Evolutionary conservation across 257 asterid species (phyloP), one percentile per base, ranked within the genome.

Genomic region (Salvia splendens): DNA sequence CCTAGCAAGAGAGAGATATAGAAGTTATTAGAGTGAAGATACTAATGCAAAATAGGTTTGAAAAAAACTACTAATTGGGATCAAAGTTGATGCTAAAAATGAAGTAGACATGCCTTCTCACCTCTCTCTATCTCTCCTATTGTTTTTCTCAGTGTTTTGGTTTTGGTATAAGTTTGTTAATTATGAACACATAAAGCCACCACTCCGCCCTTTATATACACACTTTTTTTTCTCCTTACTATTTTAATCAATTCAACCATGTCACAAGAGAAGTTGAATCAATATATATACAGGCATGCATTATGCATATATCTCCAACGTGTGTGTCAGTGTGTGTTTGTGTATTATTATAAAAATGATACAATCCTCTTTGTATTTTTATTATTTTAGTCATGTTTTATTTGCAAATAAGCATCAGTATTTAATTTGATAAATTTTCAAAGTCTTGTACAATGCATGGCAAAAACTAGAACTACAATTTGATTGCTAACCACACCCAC

Each of bases 191-290:
- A 24, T n/a, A 50, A 48, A 47, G 7, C 33, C 46, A 50, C 38
- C 51, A 47, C 59, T 12, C 47, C 28, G 4, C 67, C 69, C 76
- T 68, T 74, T 75, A 79, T 24, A 75, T 72, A 72, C 56, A 35
- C 75, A 46, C 64, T 49, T 35, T 36, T 20, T 20, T 11, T 52
- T 12, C 38, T 4, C 38, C 38, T 33, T 33, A 33, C 33, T 54
- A 28, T 11, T 28, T 54, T 53, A 24, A 0, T 53, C 30, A 16
- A 11, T 10, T 10, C 16, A 24, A 10, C 2, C 8, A 53, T 28
- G 12, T 28, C 60, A 53, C 12, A 57, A 35, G 4, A 32, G 17
- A 28, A 55, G 17, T 12, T 7, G 16, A 55, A 33, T 28, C 30
- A 24, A 24, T 24, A 24, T 24, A 24, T 24, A 24, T 24, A 24